Evolutionary conservation across 2,329 filamentous ascomycete species (phyloP).

Genomic region (Ophiocordyceps camponoti-saundersi): DNA sequence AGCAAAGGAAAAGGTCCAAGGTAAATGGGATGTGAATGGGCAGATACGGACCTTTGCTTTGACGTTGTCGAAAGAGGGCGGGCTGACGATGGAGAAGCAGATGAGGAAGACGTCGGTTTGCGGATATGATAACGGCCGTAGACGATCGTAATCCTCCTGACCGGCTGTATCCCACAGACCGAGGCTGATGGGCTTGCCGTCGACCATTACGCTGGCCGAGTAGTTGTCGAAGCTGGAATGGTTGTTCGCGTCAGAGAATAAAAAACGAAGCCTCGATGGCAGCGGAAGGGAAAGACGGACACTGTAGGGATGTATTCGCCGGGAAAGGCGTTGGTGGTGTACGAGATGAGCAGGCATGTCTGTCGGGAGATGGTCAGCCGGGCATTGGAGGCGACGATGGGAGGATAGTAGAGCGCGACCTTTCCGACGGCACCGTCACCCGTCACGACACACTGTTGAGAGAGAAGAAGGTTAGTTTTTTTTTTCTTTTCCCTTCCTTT

Average conservation of each 20-base stretch:
- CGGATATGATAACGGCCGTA: slow-evolving; percentile 89
- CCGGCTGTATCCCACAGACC: slow-evolving; percentile 97
- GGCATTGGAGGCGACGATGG: slow-evolving; percentile 1
- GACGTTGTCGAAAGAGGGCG: slow-evolving; percentile 96
- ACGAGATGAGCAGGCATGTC: slow-evolving; percentile 98
- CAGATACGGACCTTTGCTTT: slow-evolving; percentile 66
- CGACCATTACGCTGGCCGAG: slow-evolving; percentile 96
- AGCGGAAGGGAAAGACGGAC: slow-evolving; percentile 35
- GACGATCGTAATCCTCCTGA: slow-evolving; percentile 82
- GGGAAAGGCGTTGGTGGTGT: slow-evolving; percentile 99
- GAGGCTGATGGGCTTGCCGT: slow-evolving; percentile 92
- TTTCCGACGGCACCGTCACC: slow-evolving; percentile 99
- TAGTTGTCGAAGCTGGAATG: slow-evolving; percentile 82
- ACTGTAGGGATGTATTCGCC: slow-evolving; percentile 99
- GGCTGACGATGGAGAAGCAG: slow-evolving; percentile 96
- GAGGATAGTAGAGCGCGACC: slow-evolving; percentile 27
- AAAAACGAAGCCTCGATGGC: not conserved
- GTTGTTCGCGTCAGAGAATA: not conserved
- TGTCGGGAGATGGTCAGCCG: slow-evolving; percentile 22
- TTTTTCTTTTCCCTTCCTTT: too few relatives aligned
- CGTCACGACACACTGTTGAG: slow-evolving; percentile 78
- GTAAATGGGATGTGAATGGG: not conserved
- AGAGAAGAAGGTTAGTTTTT: slow-evolving; percentile 9
- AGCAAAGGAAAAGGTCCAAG: slow-evolving; percentile 1
- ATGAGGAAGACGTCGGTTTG: slow-evolving; percentile 98